A percentile compares a stretch with the other conserved stretches of the same genome.
These are phyloP conservation scores for Talaromyces adpressus DNA, from an alignment of 495 filamentous ascomycete species.

Conservation along the genomic window DNA sequence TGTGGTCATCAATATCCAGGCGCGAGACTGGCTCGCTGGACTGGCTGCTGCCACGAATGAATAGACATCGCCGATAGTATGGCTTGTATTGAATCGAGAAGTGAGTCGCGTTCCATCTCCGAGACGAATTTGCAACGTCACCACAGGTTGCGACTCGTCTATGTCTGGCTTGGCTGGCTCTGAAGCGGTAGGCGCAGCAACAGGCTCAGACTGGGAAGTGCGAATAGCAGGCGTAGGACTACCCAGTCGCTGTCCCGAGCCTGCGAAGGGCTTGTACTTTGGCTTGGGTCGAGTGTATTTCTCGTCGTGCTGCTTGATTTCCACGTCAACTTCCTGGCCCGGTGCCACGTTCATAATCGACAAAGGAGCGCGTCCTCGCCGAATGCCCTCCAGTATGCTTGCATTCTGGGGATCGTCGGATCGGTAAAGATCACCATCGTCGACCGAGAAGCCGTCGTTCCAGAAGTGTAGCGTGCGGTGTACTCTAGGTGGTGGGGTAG, in stretches of 20 bases:
- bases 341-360: conserved; percentile 80
- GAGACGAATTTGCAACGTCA: conserved; percentile 82
- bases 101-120: conserved; percentile 82
- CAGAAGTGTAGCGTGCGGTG: conserved; percentile 80
- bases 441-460: conserved; percentile 90
- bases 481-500: conserved; percentile 42
- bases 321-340: conserved; percentile 85
- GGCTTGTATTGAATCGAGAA: conserved; percentile 84
- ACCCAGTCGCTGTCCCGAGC: conserved; percentile 79
- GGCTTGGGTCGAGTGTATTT: conserved; percentile 77
- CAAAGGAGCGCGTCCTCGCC: conserved; percentile 77
- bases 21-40: conserved; percentile 46
- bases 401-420: conserved; percentile 85
- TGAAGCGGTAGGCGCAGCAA: conserved; percentile 18
- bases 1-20: conserved; percentile 85
- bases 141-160: conserved; percentile 67
- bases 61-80: conserved; percentile 90
- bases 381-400: conserved; percentile 74
- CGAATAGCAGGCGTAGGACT: conserved; percentile 72
- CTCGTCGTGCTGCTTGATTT: conserved; percentile 78
- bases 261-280: conserved; percentile 80
- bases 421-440: conserved; percentile 84
- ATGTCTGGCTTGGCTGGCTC: conserved; percentile 45
- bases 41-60: conserved; percentile 69
- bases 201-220: conserved; percentile 23